A percentile compares a stretch with the other conserved stretches of the same genome.
These are phyloP conservation scores for Coccomyxa subellipsoidea DNA, from an alignment of 163 green algal species.

Conservation along the genomic window DNA sequence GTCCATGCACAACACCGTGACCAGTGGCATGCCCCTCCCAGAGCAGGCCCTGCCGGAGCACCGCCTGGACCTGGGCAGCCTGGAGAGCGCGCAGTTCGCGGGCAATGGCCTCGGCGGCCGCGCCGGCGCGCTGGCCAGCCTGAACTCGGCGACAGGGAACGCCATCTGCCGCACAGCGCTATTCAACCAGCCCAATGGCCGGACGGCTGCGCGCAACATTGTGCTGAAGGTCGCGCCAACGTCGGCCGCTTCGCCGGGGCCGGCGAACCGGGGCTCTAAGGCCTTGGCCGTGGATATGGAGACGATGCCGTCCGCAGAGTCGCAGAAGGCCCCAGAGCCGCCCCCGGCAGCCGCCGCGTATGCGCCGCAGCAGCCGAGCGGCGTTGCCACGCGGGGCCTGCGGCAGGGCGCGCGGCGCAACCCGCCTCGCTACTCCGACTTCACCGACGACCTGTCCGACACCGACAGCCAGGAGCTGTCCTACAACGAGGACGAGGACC, in stretches of 20 bases:
- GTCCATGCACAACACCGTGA: not conserved
- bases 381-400: not conserved
- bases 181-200: not conserved
- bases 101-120: not conserved
- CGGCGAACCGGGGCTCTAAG: not conserved
- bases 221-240: not conserved
- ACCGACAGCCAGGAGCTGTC: not conserved
- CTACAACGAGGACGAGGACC: not conserved
- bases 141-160: not conserved
- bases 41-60: not conserved
- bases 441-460: not conserved
- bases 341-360: not conserved
- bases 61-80: not conserved
- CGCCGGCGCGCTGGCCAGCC: not conserved
- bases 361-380: not conserved
- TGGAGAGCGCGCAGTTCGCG: not conserved
- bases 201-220: not conserved
- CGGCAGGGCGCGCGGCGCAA: not conserved
- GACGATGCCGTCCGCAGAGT: not conserved
- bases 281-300: not conserved
- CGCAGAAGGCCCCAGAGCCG: not conserved
- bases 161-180: not conserved
- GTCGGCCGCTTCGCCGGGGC: not conserved
- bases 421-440: not conserved
- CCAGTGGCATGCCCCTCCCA: not conserved